phyloP scores from a whole-genome alignment of 805 yeast species.

The Monosporozyma servazzii region DNA sequence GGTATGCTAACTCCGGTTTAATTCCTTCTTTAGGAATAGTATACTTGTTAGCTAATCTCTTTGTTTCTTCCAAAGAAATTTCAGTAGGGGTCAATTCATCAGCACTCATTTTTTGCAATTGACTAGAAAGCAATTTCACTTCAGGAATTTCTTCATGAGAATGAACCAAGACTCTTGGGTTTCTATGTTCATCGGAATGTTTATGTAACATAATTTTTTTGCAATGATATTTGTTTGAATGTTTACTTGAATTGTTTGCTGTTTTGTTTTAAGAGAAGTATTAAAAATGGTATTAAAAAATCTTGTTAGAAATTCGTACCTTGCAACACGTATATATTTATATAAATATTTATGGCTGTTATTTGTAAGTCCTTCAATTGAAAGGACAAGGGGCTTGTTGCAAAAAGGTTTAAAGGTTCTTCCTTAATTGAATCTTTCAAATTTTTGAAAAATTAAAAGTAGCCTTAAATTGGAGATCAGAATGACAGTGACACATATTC shows the following conservation, averaged over 20 bases:
- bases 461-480: neutral
- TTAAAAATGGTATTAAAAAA: too few species aligned
- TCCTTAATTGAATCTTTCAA: neutral
- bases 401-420: neutral
- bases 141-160: slow-evolving; percentile 7
- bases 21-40: slow-evolving; percentile 51
- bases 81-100: neutral
- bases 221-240: neutral
- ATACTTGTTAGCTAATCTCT: slow-evolving; percentile 37
- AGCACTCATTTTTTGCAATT: slow-evolving; percentile 7
- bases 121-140: slow-evolving; percentile 11
- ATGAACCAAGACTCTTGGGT: slow-evolving; percentile 11
- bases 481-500: neutral
- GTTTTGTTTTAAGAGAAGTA: too few species aligned
- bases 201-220: slow-evolving; percentile 11
- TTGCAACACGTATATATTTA: too few species aligned
- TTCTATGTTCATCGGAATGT: slow-evolving; percentile 9
- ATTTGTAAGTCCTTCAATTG: neutral
- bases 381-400: neutral
- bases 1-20: slow-evolving; percentile 44
- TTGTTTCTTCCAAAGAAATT: neutral
- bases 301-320: too few species aligned
- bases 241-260: too few species aligned
- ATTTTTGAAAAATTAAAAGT: neutral
- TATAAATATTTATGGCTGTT: too few species aligned